Base-by-base conservation (phyloP, 2,329 filamentous ascomycete species). In the Sporothrix pseudoabietina region DNA sequence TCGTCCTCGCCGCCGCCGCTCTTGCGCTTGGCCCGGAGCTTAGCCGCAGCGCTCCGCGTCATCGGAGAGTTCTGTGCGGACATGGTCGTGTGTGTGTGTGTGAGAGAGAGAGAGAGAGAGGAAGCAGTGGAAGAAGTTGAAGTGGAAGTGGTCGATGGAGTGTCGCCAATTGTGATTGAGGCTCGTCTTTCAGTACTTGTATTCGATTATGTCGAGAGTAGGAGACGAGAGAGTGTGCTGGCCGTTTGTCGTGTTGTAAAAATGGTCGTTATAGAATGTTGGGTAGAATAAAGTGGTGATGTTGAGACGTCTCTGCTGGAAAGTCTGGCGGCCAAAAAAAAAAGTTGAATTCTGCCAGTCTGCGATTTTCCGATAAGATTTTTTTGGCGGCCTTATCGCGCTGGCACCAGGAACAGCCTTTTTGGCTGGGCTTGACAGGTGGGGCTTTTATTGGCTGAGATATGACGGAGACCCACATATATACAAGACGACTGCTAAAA, bases 21-120 rank as follows among this genome's bases (percentile, higher is more conserved):
- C 72, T 71, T 74, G 69, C 71, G 71, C 72, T 74, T 74, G 19
- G 71, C 30, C 44, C 69, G 73, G 16, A 71, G 71, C 69, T 73
- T 74, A 26, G 73, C 69, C 8, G 71, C 65, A 44, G 73, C 73
- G 44, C 68, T 70, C 52, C 73, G 73, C 4, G 73, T 73, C 68
- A 71, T 57, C 16, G 73, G 73, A 4, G 71, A 74, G 44, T 22
- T 69, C 54, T 73, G 68, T 35, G 71, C 61, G 4, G 73, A 68
- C 73, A 74, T 74, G 19, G n/a, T 71, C 10, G 16, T 71, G 35
- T 32, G 47, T 57, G 22, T 49, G 54, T 9, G 26, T 26, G 26
- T 1, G 26, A 26, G 26, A 26, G 26, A 26, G 26, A 26, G 26
- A 26, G 26, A 26, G 26, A 26, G 26, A 26, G 26, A 26, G 12